Evolutionary conservation across 371 early-diverging fungal genomes (phyloP).

Genomic region (Mucor sp.): DNA sequence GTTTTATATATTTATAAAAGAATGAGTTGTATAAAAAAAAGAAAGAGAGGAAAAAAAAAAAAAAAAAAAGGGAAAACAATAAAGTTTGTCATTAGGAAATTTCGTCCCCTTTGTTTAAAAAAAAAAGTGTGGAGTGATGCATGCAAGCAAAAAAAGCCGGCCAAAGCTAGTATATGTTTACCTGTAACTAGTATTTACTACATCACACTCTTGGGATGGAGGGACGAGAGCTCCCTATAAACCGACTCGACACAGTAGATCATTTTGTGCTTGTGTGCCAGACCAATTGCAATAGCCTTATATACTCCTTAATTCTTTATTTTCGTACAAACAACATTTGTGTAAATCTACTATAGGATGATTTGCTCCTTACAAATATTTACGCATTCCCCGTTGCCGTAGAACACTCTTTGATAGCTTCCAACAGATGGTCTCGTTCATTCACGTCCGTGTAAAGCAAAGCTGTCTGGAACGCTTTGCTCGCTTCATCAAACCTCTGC

Average conservation of each 20-base stretch:
- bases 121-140: not conserved
- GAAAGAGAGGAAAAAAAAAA: not conserved
- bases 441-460: constrained; percentile 62
- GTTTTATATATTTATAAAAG: not conserved
- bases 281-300: too few relatives aligned
- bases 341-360: not conserved
- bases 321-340: not conserved
- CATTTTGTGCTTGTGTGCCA: too few relatives aligned
- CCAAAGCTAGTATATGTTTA: not conserved
- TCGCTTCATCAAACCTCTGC: constrained; percentile 63
- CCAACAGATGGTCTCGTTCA: constrained; percentile 41
- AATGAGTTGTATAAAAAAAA: too few relatives aligned
- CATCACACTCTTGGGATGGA: not conserved
- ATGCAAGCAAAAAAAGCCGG: not conserved
- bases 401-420: constrained; percentile 30
- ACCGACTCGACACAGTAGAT: not conserved
- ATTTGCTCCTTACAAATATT: constrained; percentile 2
- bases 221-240: not conserved
- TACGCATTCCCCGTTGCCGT: constrained; percentile 12
- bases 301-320: not conserved
- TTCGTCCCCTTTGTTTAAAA: not conserved
- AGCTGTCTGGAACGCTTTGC: constrained; percentile 63
- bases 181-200: not conserved
- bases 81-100: constrained; percentile 3
- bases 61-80: not conserved